These are phyloP conservation scores for Alternaria brassicae DNA, from an alignment of 2,329 filamentous ascomycete species.

Conservation along the genomic window DNA sequence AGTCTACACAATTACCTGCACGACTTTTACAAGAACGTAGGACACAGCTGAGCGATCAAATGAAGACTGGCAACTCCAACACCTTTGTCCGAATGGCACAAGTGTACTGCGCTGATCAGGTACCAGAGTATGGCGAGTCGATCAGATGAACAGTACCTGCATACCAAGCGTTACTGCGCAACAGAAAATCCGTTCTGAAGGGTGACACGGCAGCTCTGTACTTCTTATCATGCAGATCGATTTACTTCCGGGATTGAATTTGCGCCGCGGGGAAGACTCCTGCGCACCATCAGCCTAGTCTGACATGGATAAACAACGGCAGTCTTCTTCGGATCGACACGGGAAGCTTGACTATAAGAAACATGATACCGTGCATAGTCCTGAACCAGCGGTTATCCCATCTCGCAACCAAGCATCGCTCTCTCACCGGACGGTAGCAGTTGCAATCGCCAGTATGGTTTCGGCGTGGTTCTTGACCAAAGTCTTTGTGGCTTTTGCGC, in stretches of 20 bases:
- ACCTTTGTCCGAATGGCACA: background rate
- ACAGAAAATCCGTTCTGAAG: background rate
- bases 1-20: background rate
- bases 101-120: background rate
- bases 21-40: background rate
- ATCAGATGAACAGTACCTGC: slow-evolving; percentile 1
- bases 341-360: slow-evolving; percentile 21
- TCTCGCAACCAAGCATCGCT: background rate
- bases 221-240: slow-evolving; percentile 28
- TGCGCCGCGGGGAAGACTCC: slow-evolving; percentile 16
- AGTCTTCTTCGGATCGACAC: slow-evolving; percentile 10
- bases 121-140: background rate
- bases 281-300: slow-evolving; percentile 11
- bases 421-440: background rate
- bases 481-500: slow-evolving; percentile 29
- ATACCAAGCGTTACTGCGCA: background rate
- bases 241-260: slow-evolving; percentile 13
- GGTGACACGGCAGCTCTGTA: background rate
- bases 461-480: slow-evolving; percentile 26
- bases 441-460: slow-evolving; percentile 27
- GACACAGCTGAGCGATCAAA: background rate
- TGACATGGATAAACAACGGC: slow-evolving; percentile 22
- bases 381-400: background rate
- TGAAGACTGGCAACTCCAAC: background rate
- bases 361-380: background rate